Conservation (phyloP, 2,329 filamentous ascomycete species). For the Trichoderma polysporum region DNA sequence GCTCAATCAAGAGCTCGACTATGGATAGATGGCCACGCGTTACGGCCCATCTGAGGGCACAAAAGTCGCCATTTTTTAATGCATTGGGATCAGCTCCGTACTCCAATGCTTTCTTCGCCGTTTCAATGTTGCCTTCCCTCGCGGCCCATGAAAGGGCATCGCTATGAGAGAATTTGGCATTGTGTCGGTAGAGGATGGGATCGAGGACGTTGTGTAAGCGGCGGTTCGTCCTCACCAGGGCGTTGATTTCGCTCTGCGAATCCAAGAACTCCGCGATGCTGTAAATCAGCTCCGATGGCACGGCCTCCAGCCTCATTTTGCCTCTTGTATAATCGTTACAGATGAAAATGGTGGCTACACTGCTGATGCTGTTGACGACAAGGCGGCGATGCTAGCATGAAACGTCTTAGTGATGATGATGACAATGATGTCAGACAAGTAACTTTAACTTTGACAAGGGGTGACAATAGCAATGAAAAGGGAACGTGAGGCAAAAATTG, state of each 20-base stretch:
- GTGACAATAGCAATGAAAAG: too few species aligned
- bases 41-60: background rate
- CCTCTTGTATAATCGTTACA: background rate
- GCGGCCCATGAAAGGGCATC: slow-evolving; percentile 6
- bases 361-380: background rate
- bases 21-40: background rate
- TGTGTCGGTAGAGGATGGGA: background rate
- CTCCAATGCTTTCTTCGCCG: background rate
- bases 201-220: background rate
- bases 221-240: background rate
- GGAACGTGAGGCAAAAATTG: background rate
- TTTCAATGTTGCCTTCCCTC: background rate
- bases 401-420: background rate
- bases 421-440: too few species aligned
- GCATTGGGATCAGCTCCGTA: slow-evolving; percentile 5
- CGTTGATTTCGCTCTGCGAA: background rate
- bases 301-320: background rate
- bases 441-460: too few species aligned
- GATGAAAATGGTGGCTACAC: background rate
- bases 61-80: background rate
- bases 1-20: slow-evolving; percentile 1
- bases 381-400: background rate
- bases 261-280: background rate
- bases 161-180: background rate
- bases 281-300: slow-evolving; percentile 3